A percentile compares a stretch with the other conserved stretches of the same genome.
Evolutionary conservation across 768 basidiomycete species (phyloP).

Genomic region (Boletus rubescentipes): DNA sequence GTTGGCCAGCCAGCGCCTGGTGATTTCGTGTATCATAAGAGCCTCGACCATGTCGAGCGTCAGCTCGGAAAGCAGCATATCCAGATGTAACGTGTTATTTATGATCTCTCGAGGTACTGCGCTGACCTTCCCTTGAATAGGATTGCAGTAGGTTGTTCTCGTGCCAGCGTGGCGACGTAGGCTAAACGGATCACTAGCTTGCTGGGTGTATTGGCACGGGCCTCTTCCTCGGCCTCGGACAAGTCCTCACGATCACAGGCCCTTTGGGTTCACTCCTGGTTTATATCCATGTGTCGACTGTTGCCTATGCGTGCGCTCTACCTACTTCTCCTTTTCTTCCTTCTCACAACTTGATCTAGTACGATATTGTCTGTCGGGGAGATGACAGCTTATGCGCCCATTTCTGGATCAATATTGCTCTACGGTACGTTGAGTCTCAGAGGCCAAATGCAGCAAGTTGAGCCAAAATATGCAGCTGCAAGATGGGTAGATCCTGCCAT

Average conservation of each 20-base stretch:
- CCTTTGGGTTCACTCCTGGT: constrained; percentile 32
- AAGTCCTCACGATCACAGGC: constrained; percentile 25
- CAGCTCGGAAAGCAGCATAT: constrained; percentile 23
- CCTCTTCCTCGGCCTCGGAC: constrained; percentile 31
- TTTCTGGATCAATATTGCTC: constrained; percentile 29
- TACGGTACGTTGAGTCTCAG: constrained; percentile 20
- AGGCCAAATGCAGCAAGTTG: neutral
- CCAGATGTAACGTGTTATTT: constrained; percentile 15
- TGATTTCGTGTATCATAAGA: constrained; percentile 12
- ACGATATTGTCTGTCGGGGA: constrained; percentile 32
- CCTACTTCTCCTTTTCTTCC: neutral
- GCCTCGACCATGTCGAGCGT: constrained; percentile 18
- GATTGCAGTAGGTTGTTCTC: constrained; percentile 18
- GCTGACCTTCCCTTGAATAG: constrained; percentile 4
- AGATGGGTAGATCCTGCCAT: constrained; percentile 34
- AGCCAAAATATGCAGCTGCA: constrained; percentile 18
- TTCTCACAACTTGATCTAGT: constrained; percentile 12
- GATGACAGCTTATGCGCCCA: constrained; percentile 28
- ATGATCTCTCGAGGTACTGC: neutral
- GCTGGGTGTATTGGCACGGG: constrained; percentile 33
- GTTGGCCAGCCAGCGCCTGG: neutral
- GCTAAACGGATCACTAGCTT: constrained; percentile 18
- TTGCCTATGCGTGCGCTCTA: constrained; percentile 27
- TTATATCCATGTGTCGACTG: constrained; percentile 27
- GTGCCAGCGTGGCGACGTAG: neutral